These are phyloP conservation scores for Penicillium capsulatum DNA, from an alignment of 2,329 filamentous ascomycete genomes.

Conservation along the genomic window DNA sequence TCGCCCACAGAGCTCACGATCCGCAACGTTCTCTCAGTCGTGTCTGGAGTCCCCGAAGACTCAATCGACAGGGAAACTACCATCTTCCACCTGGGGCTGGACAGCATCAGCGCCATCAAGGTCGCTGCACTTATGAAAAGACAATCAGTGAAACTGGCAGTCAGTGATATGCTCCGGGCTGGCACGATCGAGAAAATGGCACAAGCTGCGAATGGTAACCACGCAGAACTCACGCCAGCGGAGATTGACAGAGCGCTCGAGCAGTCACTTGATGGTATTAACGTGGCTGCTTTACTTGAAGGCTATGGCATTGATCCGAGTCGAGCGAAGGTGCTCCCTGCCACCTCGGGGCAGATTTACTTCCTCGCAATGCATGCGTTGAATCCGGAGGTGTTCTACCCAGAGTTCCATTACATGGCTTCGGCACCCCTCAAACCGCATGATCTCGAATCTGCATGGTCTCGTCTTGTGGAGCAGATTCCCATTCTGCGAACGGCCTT, in stretches of 20 bases:
- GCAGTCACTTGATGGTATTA: slow-evolving; percentile 37
- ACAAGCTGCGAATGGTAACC: slow-evolving; percentile 18
- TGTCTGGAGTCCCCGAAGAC: slow-evolving; percentile 58
- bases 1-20: slow-evolving; percentile 40
- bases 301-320: slow-evolving; percentile 40
- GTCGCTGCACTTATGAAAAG: slow-evolving; percentile 66
- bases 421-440: slow-evolving; percentile 36
- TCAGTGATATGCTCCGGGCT: slow-evolving; percentile 67
- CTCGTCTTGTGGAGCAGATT: slow-evolving; percentile 50
- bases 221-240: slow-evolving; percentile 8
- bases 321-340: slow-evolving; percentile 58
- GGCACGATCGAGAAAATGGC: slow-evolving; percentile 64
- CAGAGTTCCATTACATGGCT: slow-evolving; percentile 63
- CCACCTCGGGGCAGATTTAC: slow-evolving; percentile 72
- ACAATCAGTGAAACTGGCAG: slow-evolving; percentile 57
- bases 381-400: slow-evolving; percentile 64
- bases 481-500: slow-evolving; percentile 69
- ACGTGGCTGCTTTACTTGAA: slow-evolving; percentile 39
- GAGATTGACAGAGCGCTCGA: slow-evolving; percentile 21
- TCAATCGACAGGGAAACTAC: slow-evolving; percentile 60
- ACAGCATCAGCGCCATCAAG: slow-evolving; percentile 90
- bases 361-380: slow-evolving; percentile 69
- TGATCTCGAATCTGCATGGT: slow-evolving; percentile 59
- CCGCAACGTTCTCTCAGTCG: slow-evolving; percentile 45
- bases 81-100: slow-evolving; percentile 80